A percentile compares a stretch with the other conserved stretches of the same genome.
These are phyloP conservation scores for Exophiala oligosperma DNA, from an alignment of 2,329 filamentous ascomycete species.

Conservation along the genomic window DNA sequence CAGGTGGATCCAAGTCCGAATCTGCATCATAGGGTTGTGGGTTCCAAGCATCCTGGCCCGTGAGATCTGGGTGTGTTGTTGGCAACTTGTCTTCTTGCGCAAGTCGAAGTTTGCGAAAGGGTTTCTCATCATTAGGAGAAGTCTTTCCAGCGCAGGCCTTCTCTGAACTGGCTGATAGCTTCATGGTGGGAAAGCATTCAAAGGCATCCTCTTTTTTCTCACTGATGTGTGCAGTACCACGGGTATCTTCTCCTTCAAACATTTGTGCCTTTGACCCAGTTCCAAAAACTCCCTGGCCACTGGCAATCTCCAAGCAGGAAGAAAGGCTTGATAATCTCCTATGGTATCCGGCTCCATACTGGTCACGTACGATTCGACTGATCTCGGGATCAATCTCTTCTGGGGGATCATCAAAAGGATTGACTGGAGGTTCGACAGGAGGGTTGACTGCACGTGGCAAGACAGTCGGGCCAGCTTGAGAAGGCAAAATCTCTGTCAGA, in stretches of 20 bases:
- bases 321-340: background rate
- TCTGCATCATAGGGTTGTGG: background rate
- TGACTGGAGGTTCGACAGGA: background rate
- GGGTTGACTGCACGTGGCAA: background rate
- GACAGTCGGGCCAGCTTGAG: background rate
- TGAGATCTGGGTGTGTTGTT: background rate
- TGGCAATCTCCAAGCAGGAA: background rate
- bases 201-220: background rate
- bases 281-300: constrained; percentile 1
- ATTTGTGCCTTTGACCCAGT: constrained; percentile 4
- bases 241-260: background rate
- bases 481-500: background rate
- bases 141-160: too few relatives aligned
- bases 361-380: constrained; percentile 1
- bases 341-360: constrained; percentile 9
- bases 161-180: background rate
- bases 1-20: background rate
- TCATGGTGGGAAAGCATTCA: background rate
- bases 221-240: too few relatives aligned
- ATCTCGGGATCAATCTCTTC: background rate
- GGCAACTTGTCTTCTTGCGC: too few relatives aligned
- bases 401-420: constrained; percentile 13
- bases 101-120: too few relatives aligned
- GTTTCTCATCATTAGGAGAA: too few relatives aligned
- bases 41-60: background rate